These are phyloP conservation scores for Chlorella variabilis DNA, from an alignment of 163 green algal genomes.

Conservation along the genomic window DNA sequence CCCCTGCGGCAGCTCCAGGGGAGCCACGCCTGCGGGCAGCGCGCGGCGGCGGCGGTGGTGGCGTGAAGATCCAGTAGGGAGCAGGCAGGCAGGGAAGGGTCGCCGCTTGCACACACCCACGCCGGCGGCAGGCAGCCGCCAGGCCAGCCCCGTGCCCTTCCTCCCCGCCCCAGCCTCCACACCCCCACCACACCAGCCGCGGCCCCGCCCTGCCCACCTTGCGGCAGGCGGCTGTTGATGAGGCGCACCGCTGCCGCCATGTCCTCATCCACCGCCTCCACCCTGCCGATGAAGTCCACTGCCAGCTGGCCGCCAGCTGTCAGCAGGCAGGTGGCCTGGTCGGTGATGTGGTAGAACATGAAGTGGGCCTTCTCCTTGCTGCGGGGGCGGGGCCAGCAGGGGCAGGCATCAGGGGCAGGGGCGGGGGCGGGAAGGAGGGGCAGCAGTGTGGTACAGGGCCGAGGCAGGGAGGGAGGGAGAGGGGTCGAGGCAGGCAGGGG, in stretches of 20 bases:
- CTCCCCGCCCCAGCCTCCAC: background rate
- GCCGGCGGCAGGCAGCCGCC: no score
- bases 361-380: conserved; percentile 20
- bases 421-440: no score
- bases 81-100: no score
- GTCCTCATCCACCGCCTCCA: conserved; percentile 13
- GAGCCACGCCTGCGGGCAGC: background rate
- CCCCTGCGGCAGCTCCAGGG: conserved; percentile 1
- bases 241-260: conserved; percentile 20
- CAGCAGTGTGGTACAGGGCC: no score
- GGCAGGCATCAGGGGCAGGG: background rate
- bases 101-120: no score
- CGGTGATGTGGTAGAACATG: conserved; percentile 36
- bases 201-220: background rate
- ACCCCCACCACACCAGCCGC: background rate
- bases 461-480: no score
- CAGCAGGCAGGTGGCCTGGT: conserved; percentile 26
- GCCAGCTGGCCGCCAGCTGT: background rate
- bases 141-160: background rate
- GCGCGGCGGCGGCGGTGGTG: no score
- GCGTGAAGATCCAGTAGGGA: background rate
- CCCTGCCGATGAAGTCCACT: conserved; percentile 26
- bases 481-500: no score
- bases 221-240: conserved; percentile 26
- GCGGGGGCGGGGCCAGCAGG: background rate